Percentiles rank a stretch among this genome's conserved stretches.
These are phyloP conservation scores for Podaxis carcinomalis DNA, from an alignment of 768 basidiomycete genomes.

Conservation along the genomic window DNA sequence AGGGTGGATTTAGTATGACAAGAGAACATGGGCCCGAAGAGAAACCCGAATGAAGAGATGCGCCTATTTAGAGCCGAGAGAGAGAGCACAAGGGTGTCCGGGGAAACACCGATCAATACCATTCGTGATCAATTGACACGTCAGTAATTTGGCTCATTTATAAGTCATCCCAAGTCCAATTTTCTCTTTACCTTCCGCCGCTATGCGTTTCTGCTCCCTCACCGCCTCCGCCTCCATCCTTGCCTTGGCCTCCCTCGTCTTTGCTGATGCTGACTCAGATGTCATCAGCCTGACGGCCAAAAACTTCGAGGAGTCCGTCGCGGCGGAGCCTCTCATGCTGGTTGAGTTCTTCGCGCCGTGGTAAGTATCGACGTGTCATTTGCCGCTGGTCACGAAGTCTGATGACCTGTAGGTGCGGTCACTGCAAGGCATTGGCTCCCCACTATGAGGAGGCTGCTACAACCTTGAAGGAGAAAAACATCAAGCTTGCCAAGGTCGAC, in stretches of 20 bases:
- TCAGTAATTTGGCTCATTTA: constrained; percentile 30
- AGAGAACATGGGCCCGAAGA: neutral
- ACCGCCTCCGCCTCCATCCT: constrained; percentile 51
- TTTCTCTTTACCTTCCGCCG: constrained; percentile 23
- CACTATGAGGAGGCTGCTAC: constrained; percentile 95
- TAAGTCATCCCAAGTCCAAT: constrained; percentile 9
- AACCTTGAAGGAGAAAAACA: constrained; percentile 80
- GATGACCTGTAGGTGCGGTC: constrained; percentile 68
- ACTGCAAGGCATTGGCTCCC: constrained; percentile 93
- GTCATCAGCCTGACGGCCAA: constrained; percentile 72
- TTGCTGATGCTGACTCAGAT: constrained; percentile 66
- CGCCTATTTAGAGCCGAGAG: neutral
- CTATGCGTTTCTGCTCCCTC: constrained; percentile 64
- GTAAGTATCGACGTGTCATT: constrained; percentile 28
- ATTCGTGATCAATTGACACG: constrained; percentile 39
- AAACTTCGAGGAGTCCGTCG: constrained; percentile 65
- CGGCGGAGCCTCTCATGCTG: constrained; percentile 68
- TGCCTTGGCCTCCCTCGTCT: constrained; percentile 44
- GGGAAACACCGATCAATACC: neutral
- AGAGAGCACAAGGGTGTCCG: neutral
- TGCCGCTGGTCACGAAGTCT: neutral
- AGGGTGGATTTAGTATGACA: neutral
- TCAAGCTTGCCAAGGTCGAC: constrained; percentile 95
- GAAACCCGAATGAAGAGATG: neutral
- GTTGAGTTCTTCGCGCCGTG: constrained; percentile 96